Conservation (phyloP, 1,139 yeast species). For the Komagataea norvegica region DNA sequence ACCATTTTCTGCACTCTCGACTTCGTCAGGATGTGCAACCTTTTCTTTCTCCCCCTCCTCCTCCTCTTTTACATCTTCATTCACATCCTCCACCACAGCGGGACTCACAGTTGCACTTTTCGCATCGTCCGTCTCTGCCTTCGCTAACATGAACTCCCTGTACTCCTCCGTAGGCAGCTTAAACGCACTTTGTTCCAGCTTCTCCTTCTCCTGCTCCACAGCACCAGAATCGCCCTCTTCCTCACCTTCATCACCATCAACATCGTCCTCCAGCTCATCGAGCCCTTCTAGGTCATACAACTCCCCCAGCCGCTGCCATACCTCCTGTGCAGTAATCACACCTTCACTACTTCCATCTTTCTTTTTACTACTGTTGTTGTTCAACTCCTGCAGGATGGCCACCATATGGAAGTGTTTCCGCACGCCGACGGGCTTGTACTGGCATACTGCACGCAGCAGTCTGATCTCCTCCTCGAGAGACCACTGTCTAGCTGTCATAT, state of each 20-base stretch:
- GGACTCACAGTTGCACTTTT: conserved; percentile 1
- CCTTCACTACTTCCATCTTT: conserved; percentile 23
- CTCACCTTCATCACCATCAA: conserved; percentile 25
- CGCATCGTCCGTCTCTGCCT: conserved; percentile 11
- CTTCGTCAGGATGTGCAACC: too few relatives aligned
- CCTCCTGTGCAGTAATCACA: conserved; percentile 41
- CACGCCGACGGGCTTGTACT: conserved; percentile 56
- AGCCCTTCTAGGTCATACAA: conserved; percentile 54
- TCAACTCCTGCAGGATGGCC: conserved; percentile 50
- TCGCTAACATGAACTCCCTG: conserved; percentile 11
- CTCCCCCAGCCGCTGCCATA: conserved; percentile 52
- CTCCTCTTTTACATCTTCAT: conserved; percentile 7
- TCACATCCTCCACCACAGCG: conserved; percentile 10
- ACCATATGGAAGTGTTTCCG: conserved; percentile 56
- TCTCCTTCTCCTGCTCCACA: conserved; percentile 29
- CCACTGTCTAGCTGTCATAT: conserved; percentile 37
- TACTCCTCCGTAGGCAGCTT: conserved; percentile 9
- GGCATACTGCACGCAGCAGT: conserved; percentile 62
- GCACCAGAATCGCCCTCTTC: conserved; percentile 25
- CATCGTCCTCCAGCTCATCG: conserved; percentile 45
- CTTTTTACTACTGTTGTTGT: conserved; percentile 27
- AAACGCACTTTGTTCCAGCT: conserved; percentile 6
- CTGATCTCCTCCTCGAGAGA: conserved; percentile 59
- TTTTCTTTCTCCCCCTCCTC: conserved; percentile 19
- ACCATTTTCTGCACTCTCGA: conserved; percentile 7